Evolutionary conservation across 352 stramenopile genomes (phyloP), one percentile per base, ranked within the genome.

Genomic region (Blastocystis sp.): DNA sequence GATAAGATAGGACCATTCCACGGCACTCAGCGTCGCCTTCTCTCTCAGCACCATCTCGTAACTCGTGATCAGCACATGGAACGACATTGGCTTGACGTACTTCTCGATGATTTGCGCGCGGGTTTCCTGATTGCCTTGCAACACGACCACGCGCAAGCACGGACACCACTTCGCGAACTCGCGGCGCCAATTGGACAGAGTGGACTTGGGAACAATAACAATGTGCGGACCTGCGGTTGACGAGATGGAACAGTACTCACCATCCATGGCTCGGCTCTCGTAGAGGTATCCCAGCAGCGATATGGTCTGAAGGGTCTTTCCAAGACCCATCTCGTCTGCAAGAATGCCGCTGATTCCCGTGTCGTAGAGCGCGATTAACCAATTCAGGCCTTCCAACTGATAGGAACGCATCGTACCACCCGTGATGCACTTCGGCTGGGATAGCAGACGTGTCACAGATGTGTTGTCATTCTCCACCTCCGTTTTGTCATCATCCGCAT

Each of bases 271-370:
- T 40, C 93, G 90, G 48, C 93, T 96, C 89, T 99, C 95, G 61
- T 94, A 91, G 88, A 98, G 92, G 89, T 98, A 99, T 21, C 94
- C 97, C 5, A 99, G 90, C 66, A 99, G 93, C 23, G 94, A 98
- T 88, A 99, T 99, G 52, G 93, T 98, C 92, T 99, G 96, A 34
- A 99, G 92, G 3, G 97, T 99, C 90, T 99, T 98, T 17, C 95
- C 95, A 2, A 97, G 91, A 28, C 94, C 94, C 94, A 98, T 98
- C 89, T 98, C 96, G 92, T 98, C 96, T 0, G 96, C 96, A 56
- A 98, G 90, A 88, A 98, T 98, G 41, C 96, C 96, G 91, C 99
- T 99, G 65, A 99, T 90, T 65, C 97, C 95, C 89, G 98, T 98
- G 89, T 98, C 93, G 70, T 98, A 96, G 41, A 99, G 92, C 48